phyloP scores from a whole-genome alignment of 2,329 filamentous ascomycete genomes.

The Pseudocercospora vitis region DNA sequence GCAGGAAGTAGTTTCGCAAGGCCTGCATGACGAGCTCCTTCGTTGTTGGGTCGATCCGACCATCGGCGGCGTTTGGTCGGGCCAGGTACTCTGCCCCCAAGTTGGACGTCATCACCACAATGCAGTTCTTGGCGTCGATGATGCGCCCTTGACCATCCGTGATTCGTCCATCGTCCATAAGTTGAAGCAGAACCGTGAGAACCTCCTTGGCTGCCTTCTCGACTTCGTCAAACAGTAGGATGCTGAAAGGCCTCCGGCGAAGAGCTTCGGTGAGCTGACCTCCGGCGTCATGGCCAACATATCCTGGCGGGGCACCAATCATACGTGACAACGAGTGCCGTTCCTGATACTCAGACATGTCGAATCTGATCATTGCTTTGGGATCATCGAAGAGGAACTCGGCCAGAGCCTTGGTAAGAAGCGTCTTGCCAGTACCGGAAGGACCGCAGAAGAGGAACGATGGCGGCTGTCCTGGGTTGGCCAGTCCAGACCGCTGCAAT shows the following conservation, averaged over 20 bases:
- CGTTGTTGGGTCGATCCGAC: constrained; percentile 81
- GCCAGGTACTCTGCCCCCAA: constrained; percentile 91
- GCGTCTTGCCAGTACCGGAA: constrained; percentile 95
- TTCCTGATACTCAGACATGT: constrained; percentile 99
- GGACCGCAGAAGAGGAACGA: constrained; percentile 99
- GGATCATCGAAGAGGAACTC: constrained; percentile 98
- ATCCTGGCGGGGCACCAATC: constrained; percentile 96
- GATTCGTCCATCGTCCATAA: constrained; percentile 98
- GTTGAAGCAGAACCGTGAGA: constrained; percentile 92
- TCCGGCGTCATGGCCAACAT: constrained; percentile 93
- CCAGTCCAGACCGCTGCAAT: constrained; percentile 87
- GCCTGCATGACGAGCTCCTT: constrained; percentile 87
- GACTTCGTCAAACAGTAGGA: constrained; percentile 94
- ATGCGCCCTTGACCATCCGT: constrained; percentile 96
- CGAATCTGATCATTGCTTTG: constrained; percentile 97
- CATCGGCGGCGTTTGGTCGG: constrained; percentile 73
- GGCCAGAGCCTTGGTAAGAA: constrained; percentile 93
- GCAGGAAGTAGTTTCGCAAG: constrained; percentile 92
- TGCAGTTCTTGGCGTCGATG: constrained; percentile 95
- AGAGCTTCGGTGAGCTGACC: constrained; percentile 94
- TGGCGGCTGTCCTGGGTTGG: constrained; percentile 93
- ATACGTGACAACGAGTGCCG: constrained; percentile 92
- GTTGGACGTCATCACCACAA: constrained; percentile 99
- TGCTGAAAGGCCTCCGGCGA: constrained; percentile 93
- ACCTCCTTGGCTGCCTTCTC: constrained; percentile 99